A percentile compares a stretch with the other conserved stretches of the same genome.
These are phyloP conservation scores for Yamadazyma ubonensis DNA, from an alignment of 805 yeast species.

Conservation along the genomic window DNA sequence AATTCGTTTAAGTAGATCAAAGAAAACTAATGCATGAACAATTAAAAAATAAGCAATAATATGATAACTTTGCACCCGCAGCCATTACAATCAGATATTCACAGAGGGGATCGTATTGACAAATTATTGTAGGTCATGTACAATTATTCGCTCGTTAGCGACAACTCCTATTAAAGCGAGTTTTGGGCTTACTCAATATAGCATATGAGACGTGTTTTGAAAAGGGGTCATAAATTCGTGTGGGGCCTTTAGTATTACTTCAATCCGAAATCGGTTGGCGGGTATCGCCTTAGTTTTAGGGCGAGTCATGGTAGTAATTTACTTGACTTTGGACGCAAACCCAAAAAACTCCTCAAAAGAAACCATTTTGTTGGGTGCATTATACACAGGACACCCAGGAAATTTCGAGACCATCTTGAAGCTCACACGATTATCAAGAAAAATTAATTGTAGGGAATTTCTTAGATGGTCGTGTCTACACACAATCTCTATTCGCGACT, in stretches of 20 bases:
- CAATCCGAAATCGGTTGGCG: background rate
- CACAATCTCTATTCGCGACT: too few relatives aligned
- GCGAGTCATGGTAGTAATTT: background rate
- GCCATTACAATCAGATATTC: too few relatives aligned
- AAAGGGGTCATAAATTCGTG: background rate
- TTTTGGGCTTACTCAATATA: background rate
- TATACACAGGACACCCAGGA: constrained; percentile 2
- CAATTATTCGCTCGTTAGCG: background rate
- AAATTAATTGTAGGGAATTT: too few relatives aligned
- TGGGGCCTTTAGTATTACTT: background rate
- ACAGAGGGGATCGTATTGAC: too few relatives aligned
- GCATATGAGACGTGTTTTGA: background rate
- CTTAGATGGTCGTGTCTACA: background rate
- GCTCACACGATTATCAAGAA: too few relatives aligned
- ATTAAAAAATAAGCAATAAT: too few relatives aligned
- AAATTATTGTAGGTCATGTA: too few relatives aligned
- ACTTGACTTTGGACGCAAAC: background rate
- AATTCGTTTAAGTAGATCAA: too few relatives aligned
- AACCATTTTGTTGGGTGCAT: constrained; percentile 10
- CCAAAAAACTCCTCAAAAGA: constrained; percentile 8
- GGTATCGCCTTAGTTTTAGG: background rate
- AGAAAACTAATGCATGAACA: too few relatives aligned
- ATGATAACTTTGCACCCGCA: too few relatives aligned
- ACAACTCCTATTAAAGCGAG: background rate
- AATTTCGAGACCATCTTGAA: too few relatives aligned